Evolutionary conservation across 1,139 yeast genomes (phyloP).

Genomic region (Hemisphaericaspora lyxosophila): DNA sequence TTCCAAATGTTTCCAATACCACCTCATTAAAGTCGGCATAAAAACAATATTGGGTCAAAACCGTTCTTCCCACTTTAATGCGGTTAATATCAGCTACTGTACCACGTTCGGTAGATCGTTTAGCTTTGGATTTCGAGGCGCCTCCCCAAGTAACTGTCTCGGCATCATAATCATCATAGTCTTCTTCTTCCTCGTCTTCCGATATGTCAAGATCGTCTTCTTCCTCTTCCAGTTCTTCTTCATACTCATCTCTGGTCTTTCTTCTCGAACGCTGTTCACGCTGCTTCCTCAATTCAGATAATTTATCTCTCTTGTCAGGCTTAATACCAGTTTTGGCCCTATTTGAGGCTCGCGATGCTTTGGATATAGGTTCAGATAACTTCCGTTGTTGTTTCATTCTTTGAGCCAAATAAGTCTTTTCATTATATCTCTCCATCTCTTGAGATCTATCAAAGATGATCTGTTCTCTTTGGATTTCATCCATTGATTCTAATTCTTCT

Average conservation of each 20-base stretch:
- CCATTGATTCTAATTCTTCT: conserved; percentile 64
- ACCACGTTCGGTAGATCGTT: conserved; percentile 35
- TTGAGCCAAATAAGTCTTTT: conserved; percentile 76
- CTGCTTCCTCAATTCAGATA: conserved; percentile 82
- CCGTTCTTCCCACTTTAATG: conserved; percentile 73
- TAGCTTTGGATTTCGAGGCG: conserved; percentile 24
- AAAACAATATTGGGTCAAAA: conserved; percentile 72
- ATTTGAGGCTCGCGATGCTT: conserved; percentile 18
- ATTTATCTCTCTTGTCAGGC: conserved; percentile 49
- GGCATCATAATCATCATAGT: conserved; percentile 42
- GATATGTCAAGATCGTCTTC: conserved; percentile 23
- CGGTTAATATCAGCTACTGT: conserved; percentile 63
- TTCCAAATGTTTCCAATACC: conserved; percentile 73
- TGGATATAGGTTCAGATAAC: conserved; percentile 25
- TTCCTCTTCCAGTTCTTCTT: conserved; percentile 38
- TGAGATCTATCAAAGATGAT: conserved; percentile 89
- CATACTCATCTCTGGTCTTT: conserved; percentile 30
- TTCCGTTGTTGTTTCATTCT: conserved; percentile 64
- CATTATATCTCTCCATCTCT: conserved; percentile 84
- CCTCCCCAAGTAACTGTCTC: conserved; percentile 56
- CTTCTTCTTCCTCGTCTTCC: conserved; percentile 39
- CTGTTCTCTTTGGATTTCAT: conserved; percentile 90
- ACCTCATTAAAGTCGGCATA: conserved; percentile 76
- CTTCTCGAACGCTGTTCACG: conserved; percentile 64
- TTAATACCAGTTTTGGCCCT: conserved; percentile 24